phyloP scores from a whole-genome alignment of 306 rosid species.

The Quercus bicolor region DNA sequence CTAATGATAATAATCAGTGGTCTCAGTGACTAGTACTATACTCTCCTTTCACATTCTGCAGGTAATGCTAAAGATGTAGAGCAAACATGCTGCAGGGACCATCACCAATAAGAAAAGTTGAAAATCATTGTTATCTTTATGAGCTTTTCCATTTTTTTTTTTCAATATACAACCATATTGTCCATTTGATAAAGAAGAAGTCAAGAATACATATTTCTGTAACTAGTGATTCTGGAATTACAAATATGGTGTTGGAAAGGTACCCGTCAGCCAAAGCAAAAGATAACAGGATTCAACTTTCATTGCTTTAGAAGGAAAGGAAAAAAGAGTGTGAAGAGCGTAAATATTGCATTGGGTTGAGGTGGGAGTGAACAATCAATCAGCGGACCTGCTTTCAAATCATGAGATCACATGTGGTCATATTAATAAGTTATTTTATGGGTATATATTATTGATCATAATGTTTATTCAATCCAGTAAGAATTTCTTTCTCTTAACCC shows the following conservation, averaged over 20 bases:
- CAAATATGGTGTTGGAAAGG: constrained; percentile 77
- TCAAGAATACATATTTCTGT: background rate
- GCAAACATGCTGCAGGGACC: constrained; percentile 84
- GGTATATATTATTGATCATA: background rate
- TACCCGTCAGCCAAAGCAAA: constrained; percentile 46
- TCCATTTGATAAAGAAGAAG: background rate
- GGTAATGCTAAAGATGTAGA: constrained; percentile 96
- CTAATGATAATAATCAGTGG: background rate
- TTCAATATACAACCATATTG: background rate
- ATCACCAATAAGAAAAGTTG: constrained; percentile 91
- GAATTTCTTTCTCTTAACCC: background rate
- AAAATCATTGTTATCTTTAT: constrained; percentile 12
- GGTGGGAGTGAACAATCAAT: background rate
- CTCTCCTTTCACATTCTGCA: constrained; percentile 21
- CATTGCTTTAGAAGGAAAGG: background rate
- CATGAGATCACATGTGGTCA: background rate
- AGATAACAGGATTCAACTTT: background rate
- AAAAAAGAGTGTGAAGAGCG: background rate
- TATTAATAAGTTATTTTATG: background rate
- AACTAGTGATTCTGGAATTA: constrained; percentile 14
- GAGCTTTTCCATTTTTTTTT: background rate
- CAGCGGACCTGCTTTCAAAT: too few species aligned
- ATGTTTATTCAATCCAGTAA: background rate
- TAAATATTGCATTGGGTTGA: background rate
- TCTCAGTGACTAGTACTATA: too few species aligned